Conservation (phyloP, 805 yeast genomes). For the Cyberlindnera misumaiensis region DNA sequence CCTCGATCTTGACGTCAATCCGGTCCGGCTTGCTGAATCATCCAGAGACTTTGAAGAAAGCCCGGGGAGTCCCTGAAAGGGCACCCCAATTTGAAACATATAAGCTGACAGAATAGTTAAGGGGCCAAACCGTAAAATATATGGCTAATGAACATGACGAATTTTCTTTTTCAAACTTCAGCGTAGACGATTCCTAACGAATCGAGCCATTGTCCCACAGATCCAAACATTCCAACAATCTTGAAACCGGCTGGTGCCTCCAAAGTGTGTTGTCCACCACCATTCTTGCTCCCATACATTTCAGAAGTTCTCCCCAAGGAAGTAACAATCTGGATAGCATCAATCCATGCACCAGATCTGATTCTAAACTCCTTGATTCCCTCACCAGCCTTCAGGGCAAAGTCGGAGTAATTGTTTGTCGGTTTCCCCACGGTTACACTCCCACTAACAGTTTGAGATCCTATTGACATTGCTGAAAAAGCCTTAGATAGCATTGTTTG, state of each 20-base stretch:
- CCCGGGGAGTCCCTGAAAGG: slow-evolving; percentile 13
- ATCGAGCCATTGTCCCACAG: slow-evolving; percentile 62
- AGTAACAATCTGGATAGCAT: slow-evolving; percentile 73
- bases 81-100: not conserved
- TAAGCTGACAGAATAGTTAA: too few species aligned
- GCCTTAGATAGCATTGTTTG: slow-evolving; percentile 20
- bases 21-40: slow-evolving; percentile 1
- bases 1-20: slow-evolving; percentile 1
- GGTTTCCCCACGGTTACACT: slow-evolving; percentile 43
- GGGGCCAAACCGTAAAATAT: not conserved
- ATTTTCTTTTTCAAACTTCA: slow-evolving; percentile 4
- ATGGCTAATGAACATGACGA: too few species aligned
- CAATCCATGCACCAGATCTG: slow-evolving; percentile 84
- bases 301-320: slow-evolving; percentile 44
- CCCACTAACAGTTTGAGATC: not conserved
- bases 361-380: slow-evolving; percentile 50
- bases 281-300: slow-evolving; percentile 61
- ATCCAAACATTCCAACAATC: slow-evolving; percentile 70
- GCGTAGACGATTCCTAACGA: slow-evolving; percentile 66
- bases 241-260: slow-evolving; percentile 56
- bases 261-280: slow-evolving; percentile 55
- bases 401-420: slow-evolving; percentile 47
- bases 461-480: slow-evolving; percentile 10
- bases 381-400: slow-evolving; percentile 53
- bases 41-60: slow-evolving; percentile 10